Conservation (phyloP, 164 flowering plant species). For the Brasenia schreberi region DNA sequence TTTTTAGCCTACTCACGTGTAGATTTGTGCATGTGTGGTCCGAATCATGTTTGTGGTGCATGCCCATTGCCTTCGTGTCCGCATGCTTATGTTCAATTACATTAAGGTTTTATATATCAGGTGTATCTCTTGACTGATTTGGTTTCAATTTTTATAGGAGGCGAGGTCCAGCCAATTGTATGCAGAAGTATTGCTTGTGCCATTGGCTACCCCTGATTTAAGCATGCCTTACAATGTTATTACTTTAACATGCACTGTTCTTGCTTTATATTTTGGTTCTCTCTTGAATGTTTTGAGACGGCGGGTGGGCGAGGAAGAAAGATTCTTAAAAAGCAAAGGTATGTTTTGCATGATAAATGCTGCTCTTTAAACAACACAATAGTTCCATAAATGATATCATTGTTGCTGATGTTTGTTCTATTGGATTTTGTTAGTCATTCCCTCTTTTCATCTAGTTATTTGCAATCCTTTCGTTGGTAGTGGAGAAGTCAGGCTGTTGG, state of each 20-base stretch:
- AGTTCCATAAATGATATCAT: neutral
- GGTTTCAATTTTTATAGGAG: constrained; percentile 31
- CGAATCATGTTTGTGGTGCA: too few relatives aligned
- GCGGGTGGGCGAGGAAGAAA: constrained; percentile 88
- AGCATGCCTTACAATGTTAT: constrained; percentile 99
- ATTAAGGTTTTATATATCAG: too few relatives aligned
- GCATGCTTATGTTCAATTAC: too few relatives aligned
- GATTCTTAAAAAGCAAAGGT: constrained; percentile 51
- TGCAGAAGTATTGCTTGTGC: constrained; percentile 92
- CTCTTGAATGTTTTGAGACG: constrained; percentile 77
- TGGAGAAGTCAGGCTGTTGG: too few relatives aligned
- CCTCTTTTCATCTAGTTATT: too few relatives aligned
- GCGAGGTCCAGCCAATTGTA: constrained; percentile 48
- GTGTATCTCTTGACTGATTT: neutral
- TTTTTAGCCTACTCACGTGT: too few relatives aligned
- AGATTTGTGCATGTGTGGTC: too few relatives aligned
- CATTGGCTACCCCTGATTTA: constrained; percentile 95
- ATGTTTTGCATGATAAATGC: constrained; percentile 1
- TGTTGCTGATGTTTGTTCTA: neutral
- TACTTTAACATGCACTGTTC: constrained; percentile 91
- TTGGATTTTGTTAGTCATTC: neutral
- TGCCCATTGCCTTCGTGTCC: too few relatives aligned
- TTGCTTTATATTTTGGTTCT: constrained; percentile 93
- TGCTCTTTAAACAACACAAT: neutral
- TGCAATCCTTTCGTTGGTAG: too few relatives aligned